Percentiles rank a stretch among this genome's conserved stretches.
These are phyloP conservation scores for Coemansia sp. DNA, from an alignment of 192 early-diverging fungal species.

Conservation along the genomic window DNA sequence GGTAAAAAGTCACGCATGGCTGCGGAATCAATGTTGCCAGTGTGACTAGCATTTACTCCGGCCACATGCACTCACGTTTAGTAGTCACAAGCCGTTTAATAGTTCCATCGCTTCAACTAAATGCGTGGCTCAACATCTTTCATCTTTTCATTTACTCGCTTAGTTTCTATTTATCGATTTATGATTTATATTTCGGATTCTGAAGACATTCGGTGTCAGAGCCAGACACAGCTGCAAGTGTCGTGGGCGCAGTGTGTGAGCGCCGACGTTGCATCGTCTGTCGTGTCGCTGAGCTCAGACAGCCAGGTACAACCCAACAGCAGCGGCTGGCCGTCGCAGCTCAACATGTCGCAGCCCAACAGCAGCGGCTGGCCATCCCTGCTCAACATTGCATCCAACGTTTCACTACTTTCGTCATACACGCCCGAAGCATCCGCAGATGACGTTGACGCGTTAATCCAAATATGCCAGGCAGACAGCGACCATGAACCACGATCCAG, in stretches of 20 bases:
- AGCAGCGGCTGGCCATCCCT: slow-evolving; percentile 49
- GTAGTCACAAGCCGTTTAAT: slow-evolving; percentile 4
- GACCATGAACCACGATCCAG: slow-evolving; percentile 1
- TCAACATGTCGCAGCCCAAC: slow-evolving; percentile 1
- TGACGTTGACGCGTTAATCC: slow-evolving; percentile 13
- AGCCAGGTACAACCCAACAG: not conserved
- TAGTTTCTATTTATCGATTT: not conserved
- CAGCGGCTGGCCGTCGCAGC: slow-evolving; percentile 4
- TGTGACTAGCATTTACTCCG: not conserved
- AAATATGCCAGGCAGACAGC: not conserved
- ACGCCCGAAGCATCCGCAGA: slow-evolving; percentile 24
- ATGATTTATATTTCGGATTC: slow-evolving; percentile 12
- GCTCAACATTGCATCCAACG: slow-evolving; percentile 27
- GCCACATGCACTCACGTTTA: slow-evolving; percentile 4
- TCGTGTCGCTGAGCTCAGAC: slow-evolving; percentile 26
- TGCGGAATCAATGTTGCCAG: not conserved
- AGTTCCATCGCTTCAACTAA: too few species aligned
- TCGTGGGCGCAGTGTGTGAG: not conserved
- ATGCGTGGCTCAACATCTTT: too few species aligned
- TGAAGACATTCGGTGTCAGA: not conserved
- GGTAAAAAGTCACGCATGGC: slow-evolving; percentile 21
- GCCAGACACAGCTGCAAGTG: not conserved
- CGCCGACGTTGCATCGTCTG: not conserved
- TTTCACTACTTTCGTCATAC: slow-evolving; percentile 40
- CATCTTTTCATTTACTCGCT: not conserved